Evolutionary conservation across 2,329 filamentous ascomycete species (phyloP).

Genomic region (Plectosphaerella sp.): DNA sequence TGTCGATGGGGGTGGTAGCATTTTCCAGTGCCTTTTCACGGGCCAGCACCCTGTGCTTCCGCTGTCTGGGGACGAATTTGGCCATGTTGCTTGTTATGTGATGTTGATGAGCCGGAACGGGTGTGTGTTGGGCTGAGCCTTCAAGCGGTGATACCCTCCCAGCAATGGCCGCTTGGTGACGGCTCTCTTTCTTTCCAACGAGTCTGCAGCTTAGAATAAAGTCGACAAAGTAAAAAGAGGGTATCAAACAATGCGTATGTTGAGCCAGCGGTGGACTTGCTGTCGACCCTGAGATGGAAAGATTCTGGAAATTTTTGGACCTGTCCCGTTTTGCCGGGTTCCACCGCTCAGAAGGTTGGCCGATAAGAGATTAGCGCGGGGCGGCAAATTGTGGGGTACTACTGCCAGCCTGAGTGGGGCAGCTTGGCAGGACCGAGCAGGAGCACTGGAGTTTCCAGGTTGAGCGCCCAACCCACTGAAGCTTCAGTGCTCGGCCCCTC

Average conservation of each 20-base stretch:
- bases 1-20: conserved; percentile 30
- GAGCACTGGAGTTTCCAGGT: too few species aligned
- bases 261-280: too few species aligned
- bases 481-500: background rate
- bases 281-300: background rate
- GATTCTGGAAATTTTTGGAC: conserved; percentile 27
- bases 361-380: conserved; percentile 28
- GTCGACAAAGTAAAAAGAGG: background rate
- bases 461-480: too few species aligned
- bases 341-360: conserved; percentile 28
- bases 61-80: conserved; percentile 58
- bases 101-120: background rate
- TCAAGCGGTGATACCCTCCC: too few species aligned
- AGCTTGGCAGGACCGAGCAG: background rate
- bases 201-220: conserved; percentile 1
- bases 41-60: conserved; percentile 66
- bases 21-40: conserved; percentile 49
- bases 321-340: conserved; percentile 26
- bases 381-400: conserved; percentile 6
- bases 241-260: background rate
- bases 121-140: background rate
- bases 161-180: too few species aligned
- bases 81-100: conserved; percentile 31
- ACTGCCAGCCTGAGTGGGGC: too few species aligned
- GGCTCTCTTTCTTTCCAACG: too few species aligned